Evolutionary conservation across 2,329 filamentous ascomycete genomes (phyloP), one percentile per base, ranked within the genome.

Genomic region (Sporothrix phasma): DNA sequence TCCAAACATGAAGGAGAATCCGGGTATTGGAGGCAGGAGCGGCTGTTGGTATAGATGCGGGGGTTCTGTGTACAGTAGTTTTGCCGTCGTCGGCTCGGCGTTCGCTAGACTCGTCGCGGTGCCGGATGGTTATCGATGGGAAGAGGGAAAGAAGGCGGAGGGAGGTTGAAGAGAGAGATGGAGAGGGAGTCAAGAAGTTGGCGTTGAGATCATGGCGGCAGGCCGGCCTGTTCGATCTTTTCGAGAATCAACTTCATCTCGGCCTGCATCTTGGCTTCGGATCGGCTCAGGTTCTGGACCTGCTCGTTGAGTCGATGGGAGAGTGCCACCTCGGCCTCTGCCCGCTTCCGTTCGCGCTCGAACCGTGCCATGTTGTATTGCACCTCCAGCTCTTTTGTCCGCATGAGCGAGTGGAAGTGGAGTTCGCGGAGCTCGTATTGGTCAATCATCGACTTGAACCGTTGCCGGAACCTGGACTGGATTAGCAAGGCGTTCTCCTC

Each of bases 231-330:
- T 80, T 97, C 97, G 78, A 97, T 97, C 78, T 97, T 99, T 74
- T 99, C 94, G 29, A 97, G 93, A 72, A 99, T 99, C 70, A 97
- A 93, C 74, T 97, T 97, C 71, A 99, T 85, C 76, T 99, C 94
- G 71, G 90, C 95, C 66, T 94, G 82, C 63, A 99, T 82, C 76
- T 97, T 93, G 17, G 90, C 88, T 77, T 99, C 94, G 10, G 93
- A 97, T 76, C 96, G 94, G 41, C 92, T 94, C 74, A 97, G 97
- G 1, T 92, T 95, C 69, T 92, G 90, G 26, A 97, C 92, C 76
- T 99, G 94, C 41, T 86, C 82, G 70, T 94, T 96, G 61, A 99
- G 81, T 68, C 93, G 89, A 67, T 92, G 87, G 65, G 90, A 90
- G 70, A 92, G 89, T 63, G 82, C 83, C 24, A 87, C 80, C 77